Evolutionary conservation across 768 basidiomycete species (phyloP).

Genomic region (Suillus americanus): DNA sequence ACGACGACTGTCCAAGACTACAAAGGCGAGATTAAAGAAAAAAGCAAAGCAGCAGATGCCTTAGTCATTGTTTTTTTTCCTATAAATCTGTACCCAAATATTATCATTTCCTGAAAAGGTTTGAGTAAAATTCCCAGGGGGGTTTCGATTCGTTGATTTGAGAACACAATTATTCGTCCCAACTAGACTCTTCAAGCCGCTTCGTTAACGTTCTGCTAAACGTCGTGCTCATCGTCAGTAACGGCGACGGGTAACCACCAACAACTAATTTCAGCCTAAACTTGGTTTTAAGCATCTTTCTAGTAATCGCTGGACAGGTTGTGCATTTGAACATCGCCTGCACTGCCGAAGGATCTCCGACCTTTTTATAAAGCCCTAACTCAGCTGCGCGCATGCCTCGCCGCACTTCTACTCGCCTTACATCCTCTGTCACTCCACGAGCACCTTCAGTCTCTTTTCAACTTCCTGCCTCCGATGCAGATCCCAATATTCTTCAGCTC

Average conservation of each 20-base stretch:
- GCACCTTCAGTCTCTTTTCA: constrained; percentile 24
- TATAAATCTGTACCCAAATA: constrained; percentile 22
- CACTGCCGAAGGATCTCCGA: constrained; percentile 35
- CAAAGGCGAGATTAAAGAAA: constrained; percentile 54
- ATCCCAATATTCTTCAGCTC: constrained; percentile 50
- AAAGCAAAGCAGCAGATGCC: constrained; percentile 30
- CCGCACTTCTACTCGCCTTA: constrained; percentile 45
- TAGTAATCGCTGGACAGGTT: constrained; percentile 1
- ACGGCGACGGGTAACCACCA: background rate
- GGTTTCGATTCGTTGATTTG: constrained; percentile 7
- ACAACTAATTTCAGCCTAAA: background rate
- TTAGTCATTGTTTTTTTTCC: constrained; percentile 17
- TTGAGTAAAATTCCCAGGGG: constrained; percentile 16
- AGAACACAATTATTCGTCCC: constrained; percentile 3
- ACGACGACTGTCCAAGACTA: constrained; percentile 57
- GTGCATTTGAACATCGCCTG: constrained; percentile 9
- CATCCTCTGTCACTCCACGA: constrained; percentile 31
- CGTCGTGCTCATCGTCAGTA: background rate
- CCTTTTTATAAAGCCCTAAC: constrained; percentile 35
- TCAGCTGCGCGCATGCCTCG: constrained; percentile 54
- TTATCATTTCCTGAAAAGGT: background rate
- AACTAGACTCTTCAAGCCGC: background rate
- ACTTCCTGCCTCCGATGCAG: constrained; percentile 27
- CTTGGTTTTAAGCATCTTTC: background rate
- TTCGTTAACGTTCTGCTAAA: background rate